phyloP scores from a whole-genome alignment of 2,329 filamentous ascomycete species.

The Cadophora luteo-olivacea region DNA sequence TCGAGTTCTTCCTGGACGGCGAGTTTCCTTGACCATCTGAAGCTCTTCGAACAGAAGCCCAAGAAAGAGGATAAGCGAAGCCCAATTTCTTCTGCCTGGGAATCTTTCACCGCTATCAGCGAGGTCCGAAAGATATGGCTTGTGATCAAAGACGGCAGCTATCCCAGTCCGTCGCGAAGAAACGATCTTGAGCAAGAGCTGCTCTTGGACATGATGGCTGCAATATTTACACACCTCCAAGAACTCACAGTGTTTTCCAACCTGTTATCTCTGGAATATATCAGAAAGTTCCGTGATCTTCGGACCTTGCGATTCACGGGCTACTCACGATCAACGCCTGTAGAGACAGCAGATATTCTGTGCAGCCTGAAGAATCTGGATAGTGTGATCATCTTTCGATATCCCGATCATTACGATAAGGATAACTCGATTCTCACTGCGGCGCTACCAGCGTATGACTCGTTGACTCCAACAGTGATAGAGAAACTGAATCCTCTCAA shows the following conservation, averaged over 20 bases:
- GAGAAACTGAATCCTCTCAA: slow-evolving; percentile 22
- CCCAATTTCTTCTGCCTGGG: slow-evolving; percentile 13
- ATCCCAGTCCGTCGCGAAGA: not conserved
- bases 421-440: not conserved
- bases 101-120: slow-evolving; percentile 15
- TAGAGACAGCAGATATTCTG: slow-evolving; percentile 20
- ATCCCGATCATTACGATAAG: not conserved
- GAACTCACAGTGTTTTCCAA: slow-evolving; percentile 17
- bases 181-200: slow-evolving; percentile 25
- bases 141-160: slow-evolving; percentile 1
- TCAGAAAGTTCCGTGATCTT: slow-evolving; percentile 19
- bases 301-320: slow-evolving; percentile 18
- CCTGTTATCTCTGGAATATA: slow-evolving; percentile 16
- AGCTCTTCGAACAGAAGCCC: not conserved
- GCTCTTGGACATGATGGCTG: slow-evolving; percentile 26
- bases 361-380: slow-evolving; percentile 22
- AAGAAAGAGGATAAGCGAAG: not conserved
- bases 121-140: slow-evolving; percentile 19
- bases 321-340: slow-evolving; percentile 16
- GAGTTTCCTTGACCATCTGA: not conserved
- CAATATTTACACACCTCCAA: slow-evolving; percentile 14
- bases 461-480: slow-evolving; percentile 21
- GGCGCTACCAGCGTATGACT: not conserved
- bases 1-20: not conserved
- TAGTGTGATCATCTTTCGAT: slow-evolving; percentile 19